These are phyloP conservation scores for Annona squamosa DNA, from an alignment of 164 flowering plant genomes.

Conservation along the genomic window DNA sequence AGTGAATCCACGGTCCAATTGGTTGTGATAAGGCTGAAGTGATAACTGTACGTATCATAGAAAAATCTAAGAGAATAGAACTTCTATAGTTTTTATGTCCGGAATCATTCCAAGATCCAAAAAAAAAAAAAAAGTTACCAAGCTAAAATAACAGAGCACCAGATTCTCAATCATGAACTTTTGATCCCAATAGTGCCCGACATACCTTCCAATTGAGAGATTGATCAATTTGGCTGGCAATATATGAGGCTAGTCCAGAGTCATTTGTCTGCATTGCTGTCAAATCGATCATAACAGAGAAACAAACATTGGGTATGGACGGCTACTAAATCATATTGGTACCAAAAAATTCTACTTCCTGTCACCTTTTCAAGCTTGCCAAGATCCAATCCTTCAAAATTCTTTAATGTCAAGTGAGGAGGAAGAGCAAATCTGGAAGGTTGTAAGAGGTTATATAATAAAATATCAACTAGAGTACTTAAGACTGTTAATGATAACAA, in stretches of 20 bases:
- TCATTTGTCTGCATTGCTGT: conserved; percentile 41
- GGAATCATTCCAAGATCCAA: neutral
- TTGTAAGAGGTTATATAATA: neutral
- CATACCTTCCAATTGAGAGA: conserved; percentile 74
- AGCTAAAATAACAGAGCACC: neutral
- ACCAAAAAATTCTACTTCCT: neutral
- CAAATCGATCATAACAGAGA: neutral
- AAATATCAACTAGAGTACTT: too few species aligned
- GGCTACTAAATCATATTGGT: neutral
- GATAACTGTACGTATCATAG: too few species aligned
- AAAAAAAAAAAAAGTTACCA: neutral
- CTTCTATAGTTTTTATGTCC: too few species aligned
- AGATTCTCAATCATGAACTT: neutral
- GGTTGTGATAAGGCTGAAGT: too few species aligned
- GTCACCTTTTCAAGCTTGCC: conserved; percentile 62
- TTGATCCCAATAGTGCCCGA: neutral
- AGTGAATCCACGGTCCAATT: too few species aligned
- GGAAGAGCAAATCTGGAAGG: conserved; percentile 58
- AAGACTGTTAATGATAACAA: too few species aligned
- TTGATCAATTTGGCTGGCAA: conserved; percentile 60
- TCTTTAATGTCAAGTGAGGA: conserved; percentile 50
- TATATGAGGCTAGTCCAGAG: conserved; percentile 76
- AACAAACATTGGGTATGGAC: neutral
- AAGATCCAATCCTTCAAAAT: conserved; percentile 45
- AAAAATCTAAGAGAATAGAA: too few species aligned